Conservation (phyloP, 2,329 filamentous ascomycete species). For the Rhytidhysteron rufulum region DNA sequence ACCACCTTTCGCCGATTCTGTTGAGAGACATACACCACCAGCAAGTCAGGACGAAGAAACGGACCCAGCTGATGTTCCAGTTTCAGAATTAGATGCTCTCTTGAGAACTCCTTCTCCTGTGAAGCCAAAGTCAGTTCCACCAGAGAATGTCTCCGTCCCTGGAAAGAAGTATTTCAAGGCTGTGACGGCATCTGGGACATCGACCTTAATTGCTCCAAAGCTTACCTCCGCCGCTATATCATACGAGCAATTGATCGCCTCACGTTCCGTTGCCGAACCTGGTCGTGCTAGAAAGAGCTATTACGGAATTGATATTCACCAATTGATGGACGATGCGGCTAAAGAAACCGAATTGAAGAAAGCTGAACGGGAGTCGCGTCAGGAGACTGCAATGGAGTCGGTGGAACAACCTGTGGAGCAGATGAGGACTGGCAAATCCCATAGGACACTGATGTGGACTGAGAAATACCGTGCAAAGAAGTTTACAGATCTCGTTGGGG, state of each 20-base stretch:
- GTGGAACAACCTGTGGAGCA: constrained; percentile 31
- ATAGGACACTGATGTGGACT: constrained; percentile 72
- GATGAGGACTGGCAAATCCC: constrained; percentile 23
- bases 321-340: constrained; percentile 68
- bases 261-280: constrained; percentile 59
- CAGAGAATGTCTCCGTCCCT: constrained; percentile 14
- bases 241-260: constrained; percentile 65
- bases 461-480: constrained; percentile 93
- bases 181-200: constrained; percentile 55
- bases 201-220: constrained; percentile 55
- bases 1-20: constrained; percentile 16
- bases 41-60: constrained; percentile 27
- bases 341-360: constrained; percentile 48
- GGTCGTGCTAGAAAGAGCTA: constrained; percentile 71
- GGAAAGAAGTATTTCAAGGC: constrained; percentile 20
- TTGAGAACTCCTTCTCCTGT: constrained; percentile 20
- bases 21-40: constrained; percentile 28
- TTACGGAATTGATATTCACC: constrained; percentile 90
- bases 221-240: constrained; percentile 45
- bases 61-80: constrained; percentile 25
- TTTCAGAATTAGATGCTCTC: constrained; percentile 26
- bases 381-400: constrained; percentile 28
- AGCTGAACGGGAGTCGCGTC: constrained; percentile 16
- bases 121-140: constrained; percentile 11
- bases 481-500: constrained; percentile 90